Conservation (phyloP, 164 flowering plant species). For the Piper longum region DNA sequence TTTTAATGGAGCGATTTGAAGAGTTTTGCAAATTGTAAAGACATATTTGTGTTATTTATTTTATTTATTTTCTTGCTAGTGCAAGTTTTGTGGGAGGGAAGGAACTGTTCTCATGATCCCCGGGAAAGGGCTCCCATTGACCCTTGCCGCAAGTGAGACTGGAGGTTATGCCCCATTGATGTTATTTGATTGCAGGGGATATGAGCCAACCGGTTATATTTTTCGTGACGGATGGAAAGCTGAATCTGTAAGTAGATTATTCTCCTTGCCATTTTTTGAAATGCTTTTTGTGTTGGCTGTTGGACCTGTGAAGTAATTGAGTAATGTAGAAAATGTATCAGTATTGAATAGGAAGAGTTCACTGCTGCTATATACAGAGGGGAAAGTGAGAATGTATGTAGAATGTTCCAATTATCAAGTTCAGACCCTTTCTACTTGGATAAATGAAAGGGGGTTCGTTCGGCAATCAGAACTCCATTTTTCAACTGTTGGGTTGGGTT, state of each 20-base stretch:
- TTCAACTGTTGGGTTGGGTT: no score
- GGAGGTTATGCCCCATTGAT: conserved; percentile 50
- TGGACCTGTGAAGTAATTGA: no score
- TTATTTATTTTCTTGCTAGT: conserved; percentile 22
- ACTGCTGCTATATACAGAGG: no score
- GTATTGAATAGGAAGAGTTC: no score
- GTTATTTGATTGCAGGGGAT: conserved; percentile 76
- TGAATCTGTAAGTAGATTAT: conserved; percentile 44
- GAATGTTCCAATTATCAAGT: no score
- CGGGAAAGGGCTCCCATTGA: conserved; percentile 53
- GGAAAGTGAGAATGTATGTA: no score
- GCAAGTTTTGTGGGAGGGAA: conserved; percentile 78
- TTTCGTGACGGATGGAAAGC: conserved; percentile 68
- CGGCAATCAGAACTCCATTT: no score
- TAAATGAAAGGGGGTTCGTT: no score
- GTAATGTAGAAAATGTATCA: no score
- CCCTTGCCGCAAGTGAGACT: conserved; percentile 22
- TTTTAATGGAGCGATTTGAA: neutral
- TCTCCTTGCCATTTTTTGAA: neutral
- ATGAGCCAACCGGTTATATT: conserved; percentile 54
- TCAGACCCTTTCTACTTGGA: no score
- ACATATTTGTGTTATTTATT: neutral
- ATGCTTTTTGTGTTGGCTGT: no score
- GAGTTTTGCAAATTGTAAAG: neutral
- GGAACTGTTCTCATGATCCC: conserved; percentile 64